Evolutionary conservation across 805 yeast genomes (phyloP), one percentile per base, ranked within the genome.

Genomic region (Candida sphagnicola): DNA sequence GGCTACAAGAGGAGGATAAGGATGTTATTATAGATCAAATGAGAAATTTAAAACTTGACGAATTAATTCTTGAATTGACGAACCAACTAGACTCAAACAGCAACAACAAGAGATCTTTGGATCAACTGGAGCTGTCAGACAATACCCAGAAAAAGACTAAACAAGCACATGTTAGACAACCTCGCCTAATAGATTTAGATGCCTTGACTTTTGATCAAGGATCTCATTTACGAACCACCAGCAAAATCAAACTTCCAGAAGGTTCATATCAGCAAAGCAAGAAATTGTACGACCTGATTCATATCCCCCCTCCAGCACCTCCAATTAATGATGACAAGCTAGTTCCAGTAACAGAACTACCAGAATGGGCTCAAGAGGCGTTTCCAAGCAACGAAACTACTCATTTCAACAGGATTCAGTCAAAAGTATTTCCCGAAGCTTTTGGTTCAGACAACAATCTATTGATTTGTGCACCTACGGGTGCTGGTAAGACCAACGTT

Each of bases 401-500:
- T 2, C 65, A 81, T 1, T 70, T 93, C 47, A 93, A 93, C 58
- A 65, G 87, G 38, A 77, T 93, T 12, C 99, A 93, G 59, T 85
- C 95, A 1, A 76, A 75, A 44, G 88, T 90, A 0, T 87, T 62
- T 46, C 93, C 93, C 1, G 54, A 67, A n/a, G 96, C 95, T 0
- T 86, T 91, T 46, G 52, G 71, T 3, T 62, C 75, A 1, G 93
- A 86, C 53, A 71, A 72, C 4, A 91, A 90, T 51, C 56, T 93
- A 28, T 64, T 91, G 13, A 66, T 91, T 49, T 91, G 98, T 72
- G 98, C 99, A 1, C 99, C 99, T 5, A 91, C 99, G 0, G 99
- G 99, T 66, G 96, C 96, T 2, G 99, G 99, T 65, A 91, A 91
- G 57, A 91, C 99, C 16, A 93, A 93, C 57, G 96, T 93, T 19